Conservation (phyloP, 345 rosid genomes). For the Atalantia buxifolia region DNA sequence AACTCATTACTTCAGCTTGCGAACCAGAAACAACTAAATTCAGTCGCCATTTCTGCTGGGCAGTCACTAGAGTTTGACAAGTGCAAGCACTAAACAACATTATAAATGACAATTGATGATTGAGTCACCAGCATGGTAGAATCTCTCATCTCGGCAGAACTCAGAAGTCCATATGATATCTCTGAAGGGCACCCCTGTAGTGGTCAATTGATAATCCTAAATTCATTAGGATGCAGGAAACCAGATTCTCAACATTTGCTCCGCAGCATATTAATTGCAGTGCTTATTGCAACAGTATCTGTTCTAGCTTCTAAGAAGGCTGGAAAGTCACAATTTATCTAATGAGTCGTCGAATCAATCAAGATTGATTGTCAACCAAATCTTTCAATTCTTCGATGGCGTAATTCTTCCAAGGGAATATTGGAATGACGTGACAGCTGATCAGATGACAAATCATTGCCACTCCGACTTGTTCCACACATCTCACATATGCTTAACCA, state of each 20-base stretch:
- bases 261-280: not conserved
- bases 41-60: not conserved
- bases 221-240: not conserved
- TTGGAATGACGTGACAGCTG: conserved; percentile 24
- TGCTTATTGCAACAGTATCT: not conserved
- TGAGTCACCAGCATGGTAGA: not conserved
- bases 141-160: not conserved
- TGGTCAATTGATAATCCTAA: not conserved
- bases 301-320: not conserved
- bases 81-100: not conserved
- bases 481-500: conserved; percentile 65
- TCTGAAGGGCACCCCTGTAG: not conserved
- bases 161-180: not conserved
- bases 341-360: not conserved
- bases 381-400: conserved; percentile 81
- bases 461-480: conserved; percentile 67
- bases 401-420: conserved; percentile 69
- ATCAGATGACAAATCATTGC: conserved; percentile 22
- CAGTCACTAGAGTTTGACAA: not conserved
- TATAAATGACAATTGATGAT: not conserved
- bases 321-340: not conserved
- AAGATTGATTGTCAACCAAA: conserved; percentile 37
- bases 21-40: not conserved
- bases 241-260: not conserved
- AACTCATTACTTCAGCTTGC: not conserved